Evolutionary conservation across 2,329 filamentous ascomycete genomes (phyloP).

Genomic region (Paraphaeosphaeria minitans): DNA sequence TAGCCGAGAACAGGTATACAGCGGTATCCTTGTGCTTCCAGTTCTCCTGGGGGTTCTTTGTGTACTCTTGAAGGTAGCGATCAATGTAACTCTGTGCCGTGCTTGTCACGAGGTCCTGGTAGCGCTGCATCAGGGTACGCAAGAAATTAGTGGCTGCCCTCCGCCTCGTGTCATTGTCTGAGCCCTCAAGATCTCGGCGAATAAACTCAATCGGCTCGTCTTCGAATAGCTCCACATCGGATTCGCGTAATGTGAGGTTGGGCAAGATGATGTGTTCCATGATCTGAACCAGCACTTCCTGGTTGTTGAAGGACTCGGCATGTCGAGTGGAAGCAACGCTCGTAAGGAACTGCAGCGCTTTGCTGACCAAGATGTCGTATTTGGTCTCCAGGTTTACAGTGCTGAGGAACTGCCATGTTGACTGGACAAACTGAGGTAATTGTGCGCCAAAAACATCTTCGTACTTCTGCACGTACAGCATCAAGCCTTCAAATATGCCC

Average conservation of each 20-base stretch:
- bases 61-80: constrained; percentile 78
- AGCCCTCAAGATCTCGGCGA: constrained; percentile 89
- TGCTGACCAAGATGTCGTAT: constrained; percentile 93
- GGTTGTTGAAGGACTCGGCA: constrained; percentile 82
- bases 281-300: constrained; percentile 79
- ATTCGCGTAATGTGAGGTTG: constrained; percentile 88
- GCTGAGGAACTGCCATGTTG: constrained; percentile 89
- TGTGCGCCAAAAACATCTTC: constrained; percentile 88
- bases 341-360: constrained; percentile 91
- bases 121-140: constrained; percentile 84
- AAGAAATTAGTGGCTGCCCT: constrained; percentile 95
- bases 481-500: constrained; percentile 88
- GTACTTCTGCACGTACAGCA: constrained; percentile 92
- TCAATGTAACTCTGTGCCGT: constrained; percentile 88
- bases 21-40: constrained; percentile 99
- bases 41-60: constrained; percentile 67
- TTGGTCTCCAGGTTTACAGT: constrained; percentile 85
- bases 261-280: constrained; percentile 96
- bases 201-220: constrained; percentile 99
- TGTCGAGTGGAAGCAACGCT: constrained; percentile 81
- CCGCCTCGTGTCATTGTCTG: constrained; percentile 90
- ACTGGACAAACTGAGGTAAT: constrained; percentile 82
- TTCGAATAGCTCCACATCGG: constrained; percentile 94
- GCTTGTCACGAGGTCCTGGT: constrained; percentile 80
- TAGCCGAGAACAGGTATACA: constrained; percentile 93